Base-by-base conservation (phyloP, 768 basidiomycete genomes). In the Termitomyces sp. region DNA sequence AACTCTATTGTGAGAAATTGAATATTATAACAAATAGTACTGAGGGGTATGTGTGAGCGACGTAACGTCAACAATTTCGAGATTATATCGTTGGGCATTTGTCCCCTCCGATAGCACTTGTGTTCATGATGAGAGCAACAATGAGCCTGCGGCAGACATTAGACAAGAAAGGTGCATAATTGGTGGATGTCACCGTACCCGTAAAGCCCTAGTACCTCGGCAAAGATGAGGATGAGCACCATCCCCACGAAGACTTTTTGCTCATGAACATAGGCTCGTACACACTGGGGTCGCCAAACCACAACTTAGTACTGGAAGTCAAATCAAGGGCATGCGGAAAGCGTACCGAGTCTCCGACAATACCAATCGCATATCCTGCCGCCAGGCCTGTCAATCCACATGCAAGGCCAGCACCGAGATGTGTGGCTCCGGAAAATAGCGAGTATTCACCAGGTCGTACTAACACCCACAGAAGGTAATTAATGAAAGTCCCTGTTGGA, bases 171-270 rank as follows among this genome's bases (percentile, higher is more conserved):
- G 34, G 12, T 9, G 5, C n/a, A 21, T 23, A 46, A 42, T 21
- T n/a, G 19, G 46, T 14, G 44, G 32, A 50, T 37, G 23, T 35
- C 29, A 37, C 34, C 53, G 47, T 3, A 49, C 62, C 21, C 92
- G 66, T 92, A 94, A 54, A 96, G 72, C 37, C 95, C 95, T 57
- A 97, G 75, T 23, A 97, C 95, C 71, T 96, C 94, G 7, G 86
- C 87, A 63, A 93, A 94, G 62, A 93, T 93, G 68, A 98, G 85
- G 62, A 98, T 95, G 41, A 98, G 85, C 19, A 98, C 93, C 95
- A 98, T 98, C 7, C 88, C 80, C 21, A 98, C 95, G 68, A 95
- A 98, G 27, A 98, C 85, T 69, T 85, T 88, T 59, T 87, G 87
- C 74, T 97, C 95, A 65, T 93, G 83, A 25, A 97, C 83, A 68